These are phyloP conservation scores for Psilocybe sp. DNA, from an alignment of 768 basidiomycete genomes.

Conservation along the genomic window DNA sequence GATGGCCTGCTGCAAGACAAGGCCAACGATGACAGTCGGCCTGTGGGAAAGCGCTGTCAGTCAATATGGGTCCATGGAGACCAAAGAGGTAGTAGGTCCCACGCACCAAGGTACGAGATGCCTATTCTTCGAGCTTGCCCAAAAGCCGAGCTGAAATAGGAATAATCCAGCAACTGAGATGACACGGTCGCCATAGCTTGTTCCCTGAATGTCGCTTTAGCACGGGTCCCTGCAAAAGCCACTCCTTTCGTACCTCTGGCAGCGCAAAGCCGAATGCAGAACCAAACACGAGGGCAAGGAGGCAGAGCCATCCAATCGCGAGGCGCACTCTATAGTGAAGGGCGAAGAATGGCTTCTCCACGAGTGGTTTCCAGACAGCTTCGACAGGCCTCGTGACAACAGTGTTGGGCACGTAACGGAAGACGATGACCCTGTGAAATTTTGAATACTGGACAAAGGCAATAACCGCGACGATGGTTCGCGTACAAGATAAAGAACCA, in stretches of 20 bases:
- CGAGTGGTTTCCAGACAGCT: slow-evolving; percentile 61
- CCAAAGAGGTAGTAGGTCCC: slow-evolving; percentile 14
- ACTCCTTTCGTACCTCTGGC: slow-evolving; percentile 40
- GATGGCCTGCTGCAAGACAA: slow-evolving; percentile 81
- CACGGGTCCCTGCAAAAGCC: slow-evolving; percentile 10
- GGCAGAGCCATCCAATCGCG: slow-evolving; percentile 68
- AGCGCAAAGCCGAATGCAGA: slow-evolving; percentile 81
- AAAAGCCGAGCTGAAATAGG: slow-evolving; percentile 79
- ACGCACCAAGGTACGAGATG: slow-evolving; percentile 65
- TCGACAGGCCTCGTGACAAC: slow-evolving; percentile 67
- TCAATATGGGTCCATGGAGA: not conserved
- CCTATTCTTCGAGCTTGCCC: slow-evolving; percentile 59
- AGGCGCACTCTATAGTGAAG: slow-evolving; percentile 49
- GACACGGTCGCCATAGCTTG: slow-evolving; percentile 74
- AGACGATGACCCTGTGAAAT: slow-evolving; percentile 62
- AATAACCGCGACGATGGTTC: not conserved
- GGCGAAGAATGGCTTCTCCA: slow-evolving; percentile 66
- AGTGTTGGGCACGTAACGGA: slow-evolving; percentile 74
- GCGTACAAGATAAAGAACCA: slow-evolving; percentile 72
- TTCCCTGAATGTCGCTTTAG: slow-evolving; percentile 28
- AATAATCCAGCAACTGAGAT: slow-evolving; percentile 80
- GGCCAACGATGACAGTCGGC: slow-evolving; percentile 86
- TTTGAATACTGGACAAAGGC: not conserved
- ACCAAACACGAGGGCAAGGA: slow-evolving; percentile 76
- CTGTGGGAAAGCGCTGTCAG: slow-evolving; percentile 28